Conservation (phyloP, 2,329 filamentous ascomycete genomes). For the Fusarium algeriense region DNA sequence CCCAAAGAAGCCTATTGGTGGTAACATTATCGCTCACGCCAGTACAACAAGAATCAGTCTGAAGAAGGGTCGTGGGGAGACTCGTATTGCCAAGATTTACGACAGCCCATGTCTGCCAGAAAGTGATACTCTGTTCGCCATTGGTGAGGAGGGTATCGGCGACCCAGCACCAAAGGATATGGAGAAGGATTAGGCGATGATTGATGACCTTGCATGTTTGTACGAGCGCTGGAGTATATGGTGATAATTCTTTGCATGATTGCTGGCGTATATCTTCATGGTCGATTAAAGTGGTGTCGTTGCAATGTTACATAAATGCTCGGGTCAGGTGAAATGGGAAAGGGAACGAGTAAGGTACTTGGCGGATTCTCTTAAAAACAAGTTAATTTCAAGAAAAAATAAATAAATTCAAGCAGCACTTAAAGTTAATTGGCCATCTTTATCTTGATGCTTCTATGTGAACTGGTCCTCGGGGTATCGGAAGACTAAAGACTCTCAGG, state of each 20-base stretch:
- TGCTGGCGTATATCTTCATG: conserved; percentile 49
- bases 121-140: conserved; percentile 96
- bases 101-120: conserved; percentile 97
- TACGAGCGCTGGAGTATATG: conserved; percentile 40
- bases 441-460: too few species aligned
- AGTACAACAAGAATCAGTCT: conserved; percentile 94
- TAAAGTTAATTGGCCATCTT: too few species aligned
- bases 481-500: too few species aligned
- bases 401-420: too few species aligned
- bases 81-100: conserved; percentile 98
- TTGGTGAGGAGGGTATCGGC: conserved; percentile 95
- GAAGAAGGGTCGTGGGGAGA: conserved; percentile 96
- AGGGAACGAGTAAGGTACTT: neutral
- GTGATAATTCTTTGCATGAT: conserved; percentile 44
- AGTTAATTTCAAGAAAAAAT: neutral
- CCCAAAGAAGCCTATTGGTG: conserved; percentile 98
- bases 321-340: neutral
- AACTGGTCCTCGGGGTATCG: too few species aligned
- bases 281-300: conserved; percentile 18
- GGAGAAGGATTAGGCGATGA: conserved; percentile 75
- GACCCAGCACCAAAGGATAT: conserved; percentile 96
- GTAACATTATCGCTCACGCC: conserved; percentile 98
- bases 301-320: conserved; percentile 2
- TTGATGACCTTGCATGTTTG: conserved; percentile 20
- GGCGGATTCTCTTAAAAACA: neutral